Evolutionary conservation across 345 rosid genomes (phyloP), one percentile per base, ranked within the genome.

Genomic region (Eucalyptus cladocalyx): DNA sequence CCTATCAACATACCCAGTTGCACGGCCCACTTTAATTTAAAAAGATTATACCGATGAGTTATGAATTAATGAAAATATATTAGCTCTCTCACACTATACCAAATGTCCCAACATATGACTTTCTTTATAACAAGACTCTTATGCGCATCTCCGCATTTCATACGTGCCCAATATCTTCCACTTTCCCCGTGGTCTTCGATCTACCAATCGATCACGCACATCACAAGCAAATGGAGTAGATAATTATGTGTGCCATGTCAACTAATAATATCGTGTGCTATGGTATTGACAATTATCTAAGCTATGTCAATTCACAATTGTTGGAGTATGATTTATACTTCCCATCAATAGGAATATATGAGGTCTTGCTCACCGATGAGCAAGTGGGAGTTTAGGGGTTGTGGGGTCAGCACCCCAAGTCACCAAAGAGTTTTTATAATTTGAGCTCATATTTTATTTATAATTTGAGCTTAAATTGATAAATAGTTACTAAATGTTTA

Each of bases 61-160:
- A 24, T 24, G 3, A 10, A 24, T 0, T 56, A 56, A 56, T 0
- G 30, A 56, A 56, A 24, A 24, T 24, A 24, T 10, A 56, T 56
- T 56, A 56, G 10, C 58, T 53, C 24, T 0, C 5, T 53, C 24
- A 0, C 0, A 53, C 24, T 0, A 18, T 18, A 53, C 2, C 10
- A 18, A 53, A 51, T 51, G 9, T 51, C 56, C 56, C 56, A 19
- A 19, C 24, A 2, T 53, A 53, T 53, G 58, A 53, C 58, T 19
- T 53, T 53, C 17, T 69, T 34, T 69, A 0, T 34, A 18, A 69
- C 26, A 10, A 0, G 14, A 10, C 81, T 69, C 7, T 7, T 2
- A 5, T 0, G 15, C 11, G 14, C 2, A 37, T 19, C 28, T 37
- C 24, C 0, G 3, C 15, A 21, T 19, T 37, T 13, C 6, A 19